Conservation (phyloP, 2,329 filamentous ascomycete species). For the Penicillium capsulatum region DNA sequence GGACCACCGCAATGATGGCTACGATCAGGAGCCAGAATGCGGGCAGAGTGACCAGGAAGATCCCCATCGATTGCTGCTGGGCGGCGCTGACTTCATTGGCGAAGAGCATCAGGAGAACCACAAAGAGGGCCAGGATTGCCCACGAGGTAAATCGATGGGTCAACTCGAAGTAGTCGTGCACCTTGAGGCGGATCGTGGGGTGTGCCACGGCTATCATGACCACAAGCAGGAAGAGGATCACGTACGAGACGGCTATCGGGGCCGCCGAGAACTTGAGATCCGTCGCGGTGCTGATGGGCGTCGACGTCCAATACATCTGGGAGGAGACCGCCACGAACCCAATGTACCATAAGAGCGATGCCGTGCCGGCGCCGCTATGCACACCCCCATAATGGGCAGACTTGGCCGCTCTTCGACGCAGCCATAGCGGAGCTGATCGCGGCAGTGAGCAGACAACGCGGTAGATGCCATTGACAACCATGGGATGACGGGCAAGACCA, state of each 20-base stretch:
- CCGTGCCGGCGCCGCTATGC: slow-evolving; percentile 7
- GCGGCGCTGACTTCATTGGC: slow-evolving; percentile 40
- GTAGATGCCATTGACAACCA: slow-evolving; percentile 51
- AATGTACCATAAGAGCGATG: slow-evolving; percentile 9
- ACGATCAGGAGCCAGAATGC: slow-evolving; percentile 64
- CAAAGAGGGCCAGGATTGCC: slow-evolving; percentile 61
- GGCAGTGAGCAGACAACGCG: slow-evolving; percentile 43
- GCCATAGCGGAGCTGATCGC: slow-evolving; percentile 27
- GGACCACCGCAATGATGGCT: slow-evolving; percentile 61
- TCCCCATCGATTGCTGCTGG: slow-evolving; percentile 34
- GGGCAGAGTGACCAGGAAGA: slow-evolving; percentile 45
- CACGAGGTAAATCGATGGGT: slow-evolving; percentile 69
- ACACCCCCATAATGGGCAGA: slow-evolving; percentile 8
- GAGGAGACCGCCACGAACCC: slow-evolving; percentile 6
- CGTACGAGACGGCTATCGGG: slow-evolving; percentile 52
- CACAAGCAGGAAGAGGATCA: slow-evolving; percentile 55
- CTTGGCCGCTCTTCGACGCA: slow-evolving; percentile 8
- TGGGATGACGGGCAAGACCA: slow-evolving; percentile 49
- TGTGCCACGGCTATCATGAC: slow-evolving; percentile 60
- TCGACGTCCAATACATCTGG: slow-evolving; percentile 18
- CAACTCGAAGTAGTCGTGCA: slow-evolving; percentile 66
- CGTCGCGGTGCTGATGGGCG: slow-evolving; percentile 13
- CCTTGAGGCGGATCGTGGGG: slow-evolving; percentile 57
- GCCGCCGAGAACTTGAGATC: slow-evolving; percentile 24
- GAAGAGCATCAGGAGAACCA: slow-evolving; percentile 58